A percentile compares a stretch with the other conserved stretches of the same genome.
phyloP scores from a whole-genome alignment of 2,329 filamentous ascomycete genomes.

The Alternaria infectoria region DNA sequence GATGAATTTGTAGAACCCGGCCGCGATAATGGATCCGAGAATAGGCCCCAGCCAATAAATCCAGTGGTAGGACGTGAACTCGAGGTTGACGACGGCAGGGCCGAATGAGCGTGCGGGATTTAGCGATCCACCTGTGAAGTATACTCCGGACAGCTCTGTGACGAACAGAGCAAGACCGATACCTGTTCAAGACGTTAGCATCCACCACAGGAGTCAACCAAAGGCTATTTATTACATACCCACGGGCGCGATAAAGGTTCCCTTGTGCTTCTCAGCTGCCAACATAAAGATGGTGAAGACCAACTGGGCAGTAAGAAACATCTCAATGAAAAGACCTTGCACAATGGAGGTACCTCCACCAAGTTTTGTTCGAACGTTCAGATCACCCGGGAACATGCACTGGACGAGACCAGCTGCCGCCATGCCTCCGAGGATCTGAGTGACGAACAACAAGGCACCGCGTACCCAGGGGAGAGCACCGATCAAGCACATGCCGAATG shows the following conservation, averaged over 20 bases:
- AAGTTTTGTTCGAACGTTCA: slow-evolving; percentile 26
- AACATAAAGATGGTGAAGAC: slow-evolving; percentile 59
- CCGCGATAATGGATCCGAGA: slow-evolving; percentile 52
- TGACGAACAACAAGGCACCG: slow-evolving; percentile 23
- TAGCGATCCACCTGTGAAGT: slow-evolving; percentile 52
- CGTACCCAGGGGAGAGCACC: slow-evolving; percentile 21
- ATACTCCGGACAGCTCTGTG: slow-evolving; percentile 40
- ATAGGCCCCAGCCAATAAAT: slow-evolving; percentile 55
- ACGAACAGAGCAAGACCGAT: slow-evolving; percentile 75
- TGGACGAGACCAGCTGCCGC: slow-evolving; percentile 33
- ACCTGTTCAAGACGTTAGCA: background rate
- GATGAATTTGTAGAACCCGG: slow-evolving; percentile 56
- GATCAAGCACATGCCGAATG: slow-evolving; percentile 41
- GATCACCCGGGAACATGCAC: slow-evolving; percentile 29
- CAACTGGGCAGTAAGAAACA: slow-evolving; percentile 34
- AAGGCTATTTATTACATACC: slow-evolving; percentile 43
- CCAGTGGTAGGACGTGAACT: slow-evolving; percentile 40
- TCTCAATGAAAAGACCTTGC: slow-evolving; percentile 30
- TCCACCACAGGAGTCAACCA: background rate
- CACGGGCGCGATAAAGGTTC: slow-evolving; percentile 62
- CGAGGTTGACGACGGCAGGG: slow-evolving; percentile 48
- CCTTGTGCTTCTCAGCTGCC: slow-evolving; percentile 66
- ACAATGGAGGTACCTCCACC: slow-evolving; percentile 17
- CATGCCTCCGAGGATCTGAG: slow-evolving; percentile 33
- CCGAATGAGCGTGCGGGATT: slow-evolving; percentile 55